A percentile compares a stretch with the other conserved stretches of the same genome.
phyloP scores from a whole-genome alignment of 2,329 filamentous ascomycete genomes.

The Mycosphaerella arachidis region DNA sequence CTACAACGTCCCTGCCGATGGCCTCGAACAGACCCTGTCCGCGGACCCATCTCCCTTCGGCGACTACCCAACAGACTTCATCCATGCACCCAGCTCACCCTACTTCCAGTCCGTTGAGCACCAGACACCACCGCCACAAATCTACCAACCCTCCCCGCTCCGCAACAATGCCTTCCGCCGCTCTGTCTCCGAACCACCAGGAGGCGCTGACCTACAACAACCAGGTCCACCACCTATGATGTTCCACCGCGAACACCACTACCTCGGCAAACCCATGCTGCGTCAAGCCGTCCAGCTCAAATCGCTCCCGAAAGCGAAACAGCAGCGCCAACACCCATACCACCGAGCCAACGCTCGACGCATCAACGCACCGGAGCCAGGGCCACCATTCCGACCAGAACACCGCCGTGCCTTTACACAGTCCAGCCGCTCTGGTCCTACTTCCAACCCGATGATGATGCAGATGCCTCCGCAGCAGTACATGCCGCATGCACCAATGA shows the following conservation, averaged over 20 bases:
- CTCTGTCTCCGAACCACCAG: constrained; percentile 26
- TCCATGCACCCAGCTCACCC: constrained; percentile 9
- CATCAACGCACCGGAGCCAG: not conserved
- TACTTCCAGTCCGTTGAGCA: constrained; percentile 24
- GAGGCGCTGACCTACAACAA: constrained; percentile 3
- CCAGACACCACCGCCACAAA: constrained; percentile 1
- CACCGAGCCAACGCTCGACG: constrained; percentile 4
- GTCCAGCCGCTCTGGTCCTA: constrained; percentile 13
- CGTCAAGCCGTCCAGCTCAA: constrained; percentile 10
- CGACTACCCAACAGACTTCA: constrained; percentile 16
- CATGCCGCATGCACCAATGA: constrained; percentile 4
- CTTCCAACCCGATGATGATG: constrained; percentile 15
- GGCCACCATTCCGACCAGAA: constrained; percentile 8
- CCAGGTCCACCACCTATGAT: constrained; percentile 10
- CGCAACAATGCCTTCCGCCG: constrained; percentile 19
- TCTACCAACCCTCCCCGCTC: constrained; percentile 10
- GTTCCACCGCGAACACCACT: constrained; percentile 25
- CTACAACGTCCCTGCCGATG: not conserved
- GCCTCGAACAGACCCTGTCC: constrained; percentile 13
- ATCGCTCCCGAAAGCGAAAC: constrained; percentile 12
- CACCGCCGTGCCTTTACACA: constrained; percentile 14
- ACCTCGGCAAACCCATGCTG: constrained; percentile 13
- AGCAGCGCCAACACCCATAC: constrained; percentile 13
- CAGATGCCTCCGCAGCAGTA: constrained; percentile 8
- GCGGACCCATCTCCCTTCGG: constrained; percentile 11